Conservation (phyloP, 495 filamentous ascomycete genomes). For the Clavariopsis aquatica region DNA sequence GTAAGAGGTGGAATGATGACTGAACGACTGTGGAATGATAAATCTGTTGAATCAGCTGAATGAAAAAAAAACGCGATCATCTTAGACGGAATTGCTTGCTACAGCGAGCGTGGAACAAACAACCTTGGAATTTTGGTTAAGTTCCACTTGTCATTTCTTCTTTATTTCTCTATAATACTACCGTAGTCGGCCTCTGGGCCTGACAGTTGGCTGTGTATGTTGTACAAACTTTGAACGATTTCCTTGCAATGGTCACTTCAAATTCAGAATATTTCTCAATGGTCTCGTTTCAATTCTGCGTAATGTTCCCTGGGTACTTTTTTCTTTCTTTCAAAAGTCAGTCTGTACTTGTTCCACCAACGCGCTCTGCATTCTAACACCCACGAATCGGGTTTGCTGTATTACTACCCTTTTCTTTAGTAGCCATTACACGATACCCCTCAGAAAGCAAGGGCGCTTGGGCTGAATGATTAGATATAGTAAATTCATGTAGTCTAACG, state of each 20-base stretch:
- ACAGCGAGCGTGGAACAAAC: background rate
- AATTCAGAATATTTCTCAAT: no score
- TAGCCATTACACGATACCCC: background rate
- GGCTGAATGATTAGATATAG: background rate
- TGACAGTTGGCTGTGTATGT: background rate
- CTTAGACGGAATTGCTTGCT: background rate
- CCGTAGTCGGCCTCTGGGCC: background rate
- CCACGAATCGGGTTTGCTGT: background rate
- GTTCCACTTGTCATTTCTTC: no score
- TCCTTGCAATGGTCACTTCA: background rate
- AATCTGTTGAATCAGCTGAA: background rate
- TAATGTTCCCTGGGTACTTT: no score
- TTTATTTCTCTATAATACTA: background rate
- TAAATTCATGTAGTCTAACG: background rate
- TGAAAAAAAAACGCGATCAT: background rate
- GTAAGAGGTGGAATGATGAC: constrained; percentile 11
- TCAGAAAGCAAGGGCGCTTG: background rate
- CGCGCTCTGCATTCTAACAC: background rate
- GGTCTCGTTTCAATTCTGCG: no score
- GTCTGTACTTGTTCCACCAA: background rate
- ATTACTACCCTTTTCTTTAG: background rate
- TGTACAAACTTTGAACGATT: background rate
- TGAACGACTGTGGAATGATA: background rate
- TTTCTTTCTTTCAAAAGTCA: background rate
- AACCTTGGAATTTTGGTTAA: no score